Base-by-base conservation (phyloP, 2,329 filamentous ascomycete genomes). In the Aspergillus bombycis region DNA sequence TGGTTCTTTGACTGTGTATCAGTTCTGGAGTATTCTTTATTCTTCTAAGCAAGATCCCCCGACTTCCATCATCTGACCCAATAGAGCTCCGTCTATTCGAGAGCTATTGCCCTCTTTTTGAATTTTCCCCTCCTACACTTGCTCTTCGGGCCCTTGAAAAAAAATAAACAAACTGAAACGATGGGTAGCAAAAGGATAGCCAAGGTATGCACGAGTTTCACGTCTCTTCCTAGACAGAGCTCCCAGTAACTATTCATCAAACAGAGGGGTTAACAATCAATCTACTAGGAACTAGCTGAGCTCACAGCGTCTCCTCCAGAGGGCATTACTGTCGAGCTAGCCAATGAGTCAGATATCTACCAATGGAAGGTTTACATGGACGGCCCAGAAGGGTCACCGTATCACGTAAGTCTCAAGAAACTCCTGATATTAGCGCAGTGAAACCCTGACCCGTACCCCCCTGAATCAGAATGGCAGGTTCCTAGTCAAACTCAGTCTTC, bases 401-500 rank as follows among this genome's bases (percentile, higher is more conserved):
- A 90, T 72, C 82, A 86, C 54, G 89, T 91, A 82, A 59, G 82
- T 28, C 43, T 32, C 19, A 41, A 5, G 38, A 62, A 45, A 26
- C 45, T n/a, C n/a, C n/a, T n/a, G n/a, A 45, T 3, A n/a, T 19
- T 38, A 56, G 55, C 21, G 30, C 52, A 55, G 30, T 34, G 21
- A 45, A 65, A 53, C 19, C 43, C 36, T 19, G 6, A 50, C 30
- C 4, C 21, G 7, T 45, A 62, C 67, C 8, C 9, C 52, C 32
- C 21, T 38, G 12, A 16, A 55, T 55, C 36, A 90, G 83, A 89
- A 88, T 71, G 93, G 93, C 73, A 82, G 81, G 68, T 97, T 93
- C 85, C 86, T 87, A 69, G 81, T 97, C 65, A 80, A 89, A 66
- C 83, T 97, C 70, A 84, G 80, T 46, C 88, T 97, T 12, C 93